A percentile compares a stretch with the other conserved stretches of the same genome.
phyloP scores from a whole-genome alignment of 75 land plant species.

The Ceratopteris richardii region DNA sequence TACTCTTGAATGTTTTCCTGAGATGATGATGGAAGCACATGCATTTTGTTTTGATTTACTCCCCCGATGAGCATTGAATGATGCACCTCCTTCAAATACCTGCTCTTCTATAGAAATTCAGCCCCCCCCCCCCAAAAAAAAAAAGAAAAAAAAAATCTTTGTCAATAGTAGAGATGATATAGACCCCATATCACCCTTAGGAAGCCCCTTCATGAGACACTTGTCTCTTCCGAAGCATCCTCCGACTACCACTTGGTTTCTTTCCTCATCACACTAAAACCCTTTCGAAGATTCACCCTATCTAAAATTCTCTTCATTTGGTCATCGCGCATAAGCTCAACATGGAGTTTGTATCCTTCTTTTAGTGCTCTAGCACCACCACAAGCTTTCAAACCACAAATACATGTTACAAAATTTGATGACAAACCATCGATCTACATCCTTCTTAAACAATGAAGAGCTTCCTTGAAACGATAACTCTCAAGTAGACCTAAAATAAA shows the following conservation, averaged over 20 bases:
- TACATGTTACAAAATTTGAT: background rate
- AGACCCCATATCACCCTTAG: slow-evolving; percentile 14
- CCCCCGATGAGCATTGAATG: too few relatives aligned
- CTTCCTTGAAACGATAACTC: slow-evolving; percentile 6
- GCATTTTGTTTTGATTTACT: too few relatives aligned
- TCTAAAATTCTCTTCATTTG: too few relatives aligned
- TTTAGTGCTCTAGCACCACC: background rate
- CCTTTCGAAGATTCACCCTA: background rate
- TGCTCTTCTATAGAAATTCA: too few relatives aligned
- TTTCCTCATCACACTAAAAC: too few relatives aligned
- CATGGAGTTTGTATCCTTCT: background rate
- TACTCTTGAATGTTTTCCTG: too few relatives aligned
- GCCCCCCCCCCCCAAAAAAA: too few relatives aligned
- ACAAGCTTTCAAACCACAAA: background rate
- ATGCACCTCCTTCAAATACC: too few relatives aligned
- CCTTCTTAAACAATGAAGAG: background rate
- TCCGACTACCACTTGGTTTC: too few relatives aligned
- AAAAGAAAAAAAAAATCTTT: background rate
- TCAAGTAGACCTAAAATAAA: slow-evolving; percentile 13
- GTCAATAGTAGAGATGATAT: slow-evolving; percentile 5
- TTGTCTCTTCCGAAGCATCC: too few relatives aligned
- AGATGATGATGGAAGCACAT: too few relatives aligned
- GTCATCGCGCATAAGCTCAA: background rate
- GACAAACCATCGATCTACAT: background rate
- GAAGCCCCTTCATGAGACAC: slow-evolving; percentile 12